phyloP scores from a whole-genome alignment of 306 rosid species.

The Trichosanthes cucumerina region DNA sequence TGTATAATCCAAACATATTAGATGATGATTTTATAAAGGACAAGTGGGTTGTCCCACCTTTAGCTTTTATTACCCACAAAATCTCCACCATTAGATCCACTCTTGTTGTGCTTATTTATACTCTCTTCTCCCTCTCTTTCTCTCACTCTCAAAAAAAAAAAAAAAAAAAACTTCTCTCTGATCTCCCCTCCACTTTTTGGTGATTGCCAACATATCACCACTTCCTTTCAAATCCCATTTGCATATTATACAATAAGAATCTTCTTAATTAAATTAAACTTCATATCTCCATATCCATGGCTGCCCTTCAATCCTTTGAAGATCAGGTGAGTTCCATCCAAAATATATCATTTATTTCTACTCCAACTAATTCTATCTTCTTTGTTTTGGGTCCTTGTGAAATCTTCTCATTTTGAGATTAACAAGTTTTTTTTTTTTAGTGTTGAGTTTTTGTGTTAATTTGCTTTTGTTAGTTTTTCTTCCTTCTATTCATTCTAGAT shows the following conservation, averaged over 20 bases:
- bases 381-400: too few species aligned
- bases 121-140: slow-evolving; percentile 17
- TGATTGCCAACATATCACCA: slow-evolving; percentile 12
- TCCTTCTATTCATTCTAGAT: too few species aligned
- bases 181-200: slow-evolving; percentile 15
- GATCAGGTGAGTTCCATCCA: neutral
- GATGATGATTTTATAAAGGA: slow-evolving; percentile 12
- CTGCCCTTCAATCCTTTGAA: neutral
- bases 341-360: too few species aligned
- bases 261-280: neutral
- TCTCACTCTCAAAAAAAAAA: slow-evolving; percentile 1
- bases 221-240: slow-evolving; percentile 13
- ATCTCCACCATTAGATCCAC: slow-evolving; percentile 46
- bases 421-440: neutral
- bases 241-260: slow-evolving; percentile 6
- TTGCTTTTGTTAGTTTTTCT: too few species aligned
- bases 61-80: slow-evolving; percentile 15
- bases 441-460: neutral
- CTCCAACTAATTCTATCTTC: neutral
- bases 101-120: slow-evolving; percentile 41
- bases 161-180: neutral
- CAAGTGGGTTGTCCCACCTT: slow-evolving; percentile 41
- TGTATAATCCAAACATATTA: neutral
- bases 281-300: neutral
- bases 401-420: neutral